Base-by-base conservation (phyloP, 345 rosid species). In the Anastatica hierochuntica region DNA sequence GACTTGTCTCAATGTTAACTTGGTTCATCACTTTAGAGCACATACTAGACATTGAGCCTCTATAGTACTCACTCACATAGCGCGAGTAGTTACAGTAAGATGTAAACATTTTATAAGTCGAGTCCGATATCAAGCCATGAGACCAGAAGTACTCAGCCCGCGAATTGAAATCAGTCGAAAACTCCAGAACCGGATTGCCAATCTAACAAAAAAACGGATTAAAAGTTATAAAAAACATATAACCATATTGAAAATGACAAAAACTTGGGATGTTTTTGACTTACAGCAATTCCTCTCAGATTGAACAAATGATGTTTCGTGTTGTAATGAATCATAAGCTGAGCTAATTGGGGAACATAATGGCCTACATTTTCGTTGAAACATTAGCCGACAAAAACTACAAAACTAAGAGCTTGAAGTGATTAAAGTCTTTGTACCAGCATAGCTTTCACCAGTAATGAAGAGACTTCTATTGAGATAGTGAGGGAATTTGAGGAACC, bases 111-210 rank as follows among this genome's bases (percentile, higher is more conserved):
- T 74, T 81, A 79, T 77, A 84, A 10, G 98, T 88, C 4, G 95
- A 70, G 43, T 92, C 98, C 0, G 98, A 85, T 64, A 92, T 81
- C 62, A 92, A 60, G 46, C 98, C 98, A 56, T 88, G 98, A 63
- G 98, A 92, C 98, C 98, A 92, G 60, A 92, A 83, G 77, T 70
- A 92, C 74, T 84, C 98, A 12, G 96, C 98, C 67, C 95, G 63
- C 12, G 98, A 92, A 51, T 88, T 88, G 60, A 92, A 85, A 65
- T 92, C 96, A 1, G 90, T 88, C 0, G 84, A 76, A 46, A 85
- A 92, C 53, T 92, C 90, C 17, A 92, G 47, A 67, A 92, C 86
- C 11, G 98, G 98, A 73, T 85, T 92, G 9, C 98, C 98, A 56
- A 92, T 49, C 98, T 92, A 80, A 67, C 62, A 53, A 23, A 6